Base-by-base conservation (phyloP, 768 basidiomycete species). In the Tylopilus subfusipes region DNA sequence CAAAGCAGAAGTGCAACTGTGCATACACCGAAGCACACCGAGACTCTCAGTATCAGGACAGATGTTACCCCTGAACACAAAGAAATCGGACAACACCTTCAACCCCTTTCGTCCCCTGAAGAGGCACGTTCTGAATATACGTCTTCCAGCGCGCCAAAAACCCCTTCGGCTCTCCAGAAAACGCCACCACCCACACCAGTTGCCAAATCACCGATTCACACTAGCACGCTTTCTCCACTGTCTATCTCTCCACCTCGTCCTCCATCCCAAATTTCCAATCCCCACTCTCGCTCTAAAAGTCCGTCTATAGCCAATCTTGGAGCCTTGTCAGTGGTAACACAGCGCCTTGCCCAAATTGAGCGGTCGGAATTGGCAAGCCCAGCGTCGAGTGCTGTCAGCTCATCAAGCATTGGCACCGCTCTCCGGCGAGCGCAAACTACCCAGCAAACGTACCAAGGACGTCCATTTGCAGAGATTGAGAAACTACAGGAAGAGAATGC, bases 261-360 rank as follows among this genome's bases (percentile, higher is more conserved):
- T 9, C 69, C 65, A 19, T 64, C 67, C 43, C 69, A 59, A 31
- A 8, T 59, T 18, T 64, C 67, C 19, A 53, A 61, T 43, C 68
- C 68, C 42, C 49, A 52, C 21, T 66, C 63, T 54, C 73, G 65
- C 50, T 63, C 66, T 19, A 71, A 65, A 50, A 86, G 82, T 53
- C 82, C 85, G 5, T 88, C 86, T 9, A 80, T 88, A 42, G 71
- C 78, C 25, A 82, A 86, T 53, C 75, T 88, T 16, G 79, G 76
- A 54, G 76, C 77, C 51, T 68, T 81, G 36, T 87, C 85, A 8
- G 78, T 88, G 22, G 87, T 89, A 43, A 81, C 79, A 55, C 80
- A 84, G 57, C 82, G 86, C 33, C 75, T 86, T 14, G 82, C 82
- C 11, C 78, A 86, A 60, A 79, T 88, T 12, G 78, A 85, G 61